These are phyloP conservation scores for Thalassia testudinum DNA, from an alignment of 116 monocot species.

Conservation along the genomic window DNA sequence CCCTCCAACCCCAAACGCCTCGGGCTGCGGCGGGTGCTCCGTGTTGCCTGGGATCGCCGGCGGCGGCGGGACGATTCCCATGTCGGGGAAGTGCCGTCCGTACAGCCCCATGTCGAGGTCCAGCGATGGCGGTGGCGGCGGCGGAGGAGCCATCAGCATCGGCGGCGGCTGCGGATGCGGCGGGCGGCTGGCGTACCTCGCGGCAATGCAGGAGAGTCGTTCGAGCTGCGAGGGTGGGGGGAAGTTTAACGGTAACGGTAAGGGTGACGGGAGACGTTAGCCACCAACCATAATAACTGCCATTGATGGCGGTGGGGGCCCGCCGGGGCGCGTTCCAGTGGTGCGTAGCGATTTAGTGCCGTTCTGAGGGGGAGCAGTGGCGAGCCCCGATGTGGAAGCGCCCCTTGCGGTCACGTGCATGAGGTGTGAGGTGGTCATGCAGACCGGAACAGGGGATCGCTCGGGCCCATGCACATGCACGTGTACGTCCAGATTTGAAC, in stretches of 20 bases:
- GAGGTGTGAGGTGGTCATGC: background rate
- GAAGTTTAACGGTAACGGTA: background rate
- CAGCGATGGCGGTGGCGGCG: conserved; percentile 46
- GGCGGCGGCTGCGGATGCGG: conserved; percentile 8
- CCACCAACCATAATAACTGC: too few relatives aligned
- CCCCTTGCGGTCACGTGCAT: too few relatives aligned
- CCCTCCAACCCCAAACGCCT: conserved; percentile 1
- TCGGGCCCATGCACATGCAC: conserved; percentile 11
- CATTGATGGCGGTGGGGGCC: too few relatives aligned
- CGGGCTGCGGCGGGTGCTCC: background rate
- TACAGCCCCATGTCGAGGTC: conserved; percentile 91
- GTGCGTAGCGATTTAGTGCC: too few relatives aligned
- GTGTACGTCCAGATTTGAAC: background rate
- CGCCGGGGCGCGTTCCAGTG: too few relatives aligned
- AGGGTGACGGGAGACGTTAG: too few relatives aligned
- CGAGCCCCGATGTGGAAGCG: too few relatives aligned
- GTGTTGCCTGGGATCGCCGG: background rate
- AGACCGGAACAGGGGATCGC: background rate
- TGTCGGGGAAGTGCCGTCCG: conserved; percentile 53
- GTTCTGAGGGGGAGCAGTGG: too few relatives aligned
- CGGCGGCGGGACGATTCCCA: too few relatives aligned
- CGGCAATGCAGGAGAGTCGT: conserved; percentile 46
- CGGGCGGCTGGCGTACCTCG: conserved; percentile 30
- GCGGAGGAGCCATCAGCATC: conserved; percentile 21
- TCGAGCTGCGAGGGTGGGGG: conserved; percentile 40